These are phyloP conservation scores for Globisporangium iwayamae DNA, from an alignment of 352 stramenopile species.

Conservation along the genomic window DNA sequence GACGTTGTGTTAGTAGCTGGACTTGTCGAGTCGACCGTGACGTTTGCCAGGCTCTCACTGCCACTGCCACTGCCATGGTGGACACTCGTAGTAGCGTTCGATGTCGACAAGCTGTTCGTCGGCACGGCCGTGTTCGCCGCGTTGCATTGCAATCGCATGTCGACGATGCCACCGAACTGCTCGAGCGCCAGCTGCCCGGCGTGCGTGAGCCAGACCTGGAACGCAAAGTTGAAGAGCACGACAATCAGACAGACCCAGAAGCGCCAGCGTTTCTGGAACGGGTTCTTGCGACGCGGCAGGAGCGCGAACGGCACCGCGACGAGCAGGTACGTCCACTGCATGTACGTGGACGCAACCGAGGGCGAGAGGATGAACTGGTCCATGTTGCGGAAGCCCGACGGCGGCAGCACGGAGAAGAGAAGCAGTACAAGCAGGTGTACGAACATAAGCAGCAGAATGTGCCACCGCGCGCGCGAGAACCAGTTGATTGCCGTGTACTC, in stretches of 20 bases:
- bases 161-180: constrained; percentile 38
- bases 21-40: constrained; percentile 8
- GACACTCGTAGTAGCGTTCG: background rate
- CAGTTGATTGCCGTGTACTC: constrained; percentile 83
- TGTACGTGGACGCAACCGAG: constrained; percentile 32
- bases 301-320: constrained; percentile 71
- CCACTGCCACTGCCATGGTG: constrained; percentile 1
- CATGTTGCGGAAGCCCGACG: constrained; percentile 58
- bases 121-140: constrained; percentile 14
- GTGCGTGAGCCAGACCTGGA: constrained; percentile 72
- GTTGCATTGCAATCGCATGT: constrained; percentile 35
- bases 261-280: constrained; percentile 73
- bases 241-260: constrained; percentile 73
- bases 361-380: constrained; percentile 66
- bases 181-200: constrained; percentile 51
- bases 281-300: constrained; percentile 60
- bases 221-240: constrained; percentile 72
- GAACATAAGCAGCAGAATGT: constrained; percentile 67
- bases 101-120: background rate
- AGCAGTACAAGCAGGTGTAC: constrained; percentile 69
- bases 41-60: constrained; percentile 13
- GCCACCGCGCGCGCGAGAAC: constrained; percentile 71
- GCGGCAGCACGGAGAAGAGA: constrained; percentile 58
- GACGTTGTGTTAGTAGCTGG: constrained; percentile 20
- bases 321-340: constrained; percentile 72